Evolutionary conservation across 2,329 filamentous ascomycete species (phyloP).

Genomic region (Scopulariopsis brevicaulis): DNA sequence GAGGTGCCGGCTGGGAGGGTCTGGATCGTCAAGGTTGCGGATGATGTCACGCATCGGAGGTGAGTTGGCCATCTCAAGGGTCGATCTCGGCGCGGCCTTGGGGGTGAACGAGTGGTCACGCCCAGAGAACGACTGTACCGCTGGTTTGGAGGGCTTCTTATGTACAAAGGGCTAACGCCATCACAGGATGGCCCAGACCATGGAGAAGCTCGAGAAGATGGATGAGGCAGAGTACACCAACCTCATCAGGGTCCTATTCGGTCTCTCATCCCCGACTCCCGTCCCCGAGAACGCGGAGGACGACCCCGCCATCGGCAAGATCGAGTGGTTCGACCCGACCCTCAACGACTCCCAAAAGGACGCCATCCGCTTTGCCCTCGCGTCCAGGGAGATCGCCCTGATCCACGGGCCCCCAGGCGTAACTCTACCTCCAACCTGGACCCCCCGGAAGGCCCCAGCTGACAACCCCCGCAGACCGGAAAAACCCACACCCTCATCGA

Average conservation of each 20-base stretch:
- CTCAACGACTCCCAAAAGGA: conserved; percentile 58
- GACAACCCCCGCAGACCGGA: conserved; percentile 49
- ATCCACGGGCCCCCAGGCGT: conserved; percentile 90
- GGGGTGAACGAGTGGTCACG: background rate
- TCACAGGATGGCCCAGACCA: conserved; percentile 48
- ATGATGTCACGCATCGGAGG: conserved; percentile 55
- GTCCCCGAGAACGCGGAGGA: conserved; percentile 26
- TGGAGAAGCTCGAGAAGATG: conserved; percentile 49
- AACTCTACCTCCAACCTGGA: conserved; percentile 8
- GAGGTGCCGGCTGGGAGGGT: conserved; percentile 35
- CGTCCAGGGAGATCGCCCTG: conserved; percentile 68
- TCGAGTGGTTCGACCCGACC: conserved; percentile 50
- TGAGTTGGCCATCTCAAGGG: conserved; percentile 12
- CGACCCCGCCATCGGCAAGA: conserved; percentile 29
- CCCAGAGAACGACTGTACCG: background rate
- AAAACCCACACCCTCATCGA: conserved; percentile 97
- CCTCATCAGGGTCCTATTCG: conserved; percentile 53
- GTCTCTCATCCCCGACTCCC: conserved; percentile 38
- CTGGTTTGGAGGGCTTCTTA: background rate
- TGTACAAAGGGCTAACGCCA: background rate
- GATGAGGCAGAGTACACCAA: conserved; percentile 42
- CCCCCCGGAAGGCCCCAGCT: background rate
- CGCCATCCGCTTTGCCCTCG: conserved; percentile 71
- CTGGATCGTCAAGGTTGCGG: conserved; percentile 57
- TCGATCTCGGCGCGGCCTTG: background rate